Evolutionary conservation across 768 basidiomycete genomes (phyloP), one percentile per base, ranked within the genome.

Genomic region (Astraeus odoratus): DNA sequence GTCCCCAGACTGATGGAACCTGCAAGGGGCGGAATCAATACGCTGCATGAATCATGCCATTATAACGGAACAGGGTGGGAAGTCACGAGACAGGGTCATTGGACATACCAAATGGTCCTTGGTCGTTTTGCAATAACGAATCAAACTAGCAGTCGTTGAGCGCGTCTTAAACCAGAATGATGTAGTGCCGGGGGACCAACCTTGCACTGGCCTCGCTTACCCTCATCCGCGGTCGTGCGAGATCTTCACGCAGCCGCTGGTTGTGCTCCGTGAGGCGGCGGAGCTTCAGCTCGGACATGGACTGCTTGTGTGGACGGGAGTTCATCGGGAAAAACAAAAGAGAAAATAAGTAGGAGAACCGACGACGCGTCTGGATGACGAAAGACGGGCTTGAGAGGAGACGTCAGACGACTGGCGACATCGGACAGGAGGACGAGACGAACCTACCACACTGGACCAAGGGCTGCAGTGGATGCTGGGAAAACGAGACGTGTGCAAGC

Each of bases 221-320:
- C 54, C 85, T 73, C 57, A 93, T 80, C 59, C 94, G 74, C n/a
- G 91, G 90, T 53, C 93, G 71, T 35, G 83, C 80, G 50, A 97
- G 69, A 65, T 97, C 94, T 60, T 96, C 94, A 57, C 83, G 73
- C 60, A 96, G 66, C 52, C 94, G 77, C 63, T 88, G 83, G 60
- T 95, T 97, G 70, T 96, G 92, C 69, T 97, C 94, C 41, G 84
- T 87, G 60, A 97, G 71, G 31, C 94, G 76, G 29, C 93, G 81
- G 51, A 96, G 82, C 78, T 95, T 96, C 61, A 96, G 86, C 77
- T 96, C 94, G 40, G 88, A 89, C 91, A 97, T 95, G 57, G 90
- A 89, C 77, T 93, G 92, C 77, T 86, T 86, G 64, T 84, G 84
- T 20, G 83, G 82, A 56, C 85, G 79, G 46, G 78, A 70, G 64